Percentiles rank a stretch among this genome's conserved stretches.
Evolutionary conservation across 306 rosid genomes (phyloP).

Genomic region (Quercus agrifolia): DNA sequence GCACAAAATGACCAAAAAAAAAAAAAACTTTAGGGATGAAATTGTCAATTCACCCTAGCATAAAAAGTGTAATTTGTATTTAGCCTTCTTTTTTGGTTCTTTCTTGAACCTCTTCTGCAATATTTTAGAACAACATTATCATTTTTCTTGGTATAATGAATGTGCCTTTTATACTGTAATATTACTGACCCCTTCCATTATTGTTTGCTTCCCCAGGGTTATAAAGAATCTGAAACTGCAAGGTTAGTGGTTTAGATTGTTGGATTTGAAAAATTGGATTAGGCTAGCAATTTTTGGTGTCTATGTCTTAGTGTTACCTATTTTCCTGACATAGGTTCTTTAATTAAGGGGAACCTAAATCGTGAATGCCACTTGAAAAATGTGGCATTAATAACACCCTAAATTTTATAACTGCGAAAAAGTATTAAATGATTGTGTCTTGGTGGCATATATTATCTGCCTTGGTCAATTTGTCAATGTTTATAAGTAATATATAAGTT

Average conservation of each 20-base stretch:
- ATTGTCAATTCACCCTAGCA: too few relatives aligned
- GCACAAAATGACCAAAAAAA: too few relatives aligned
- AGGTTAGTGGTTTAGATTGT: conserved; percentile 31
- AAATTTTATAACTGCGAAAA: not conserved
- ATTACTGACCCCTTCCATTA: conserved; percentile 7
- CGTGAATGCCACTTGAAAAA: not conserved
- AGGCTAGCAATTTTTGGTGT: conserved; percentile 8
- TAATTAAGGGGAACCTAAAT: not conserved
- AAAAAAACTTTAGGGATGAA: too few relatives aligned
- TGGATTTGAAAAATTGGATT: not conserved
- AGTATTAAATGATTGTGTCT: not conserved
- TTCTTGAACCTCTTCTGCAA: not conserved
- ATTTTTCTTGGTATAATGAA: conserved; percentile 3
- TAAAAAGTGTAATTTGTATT: too few relatives aligned
- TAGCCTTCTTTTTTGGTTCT: not conserved
- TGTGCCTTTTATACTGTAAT: not conserved
- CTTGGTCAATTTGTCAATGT: conserved; percentile 10
- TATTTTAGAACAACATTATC: not conserved
- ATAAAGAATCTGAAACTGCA: conserved; percentile 14
- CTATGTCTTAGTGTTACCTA: not conserved
- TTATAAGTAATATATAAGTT: conserved; percentile 27
- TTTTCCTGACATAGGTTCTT: not conserved
- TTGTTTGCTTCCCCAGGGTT: conserved; percentile 38
- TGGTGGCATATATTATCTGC: conserved; percentile 3
- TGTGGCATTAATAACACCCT: not conserved